A percentile compares a stretch with the other conserved stretches of the same genome.
Conservation (phyloP, 2,329 filamentous ascomycete species). For the Fusarium caatingaense region DNA sequence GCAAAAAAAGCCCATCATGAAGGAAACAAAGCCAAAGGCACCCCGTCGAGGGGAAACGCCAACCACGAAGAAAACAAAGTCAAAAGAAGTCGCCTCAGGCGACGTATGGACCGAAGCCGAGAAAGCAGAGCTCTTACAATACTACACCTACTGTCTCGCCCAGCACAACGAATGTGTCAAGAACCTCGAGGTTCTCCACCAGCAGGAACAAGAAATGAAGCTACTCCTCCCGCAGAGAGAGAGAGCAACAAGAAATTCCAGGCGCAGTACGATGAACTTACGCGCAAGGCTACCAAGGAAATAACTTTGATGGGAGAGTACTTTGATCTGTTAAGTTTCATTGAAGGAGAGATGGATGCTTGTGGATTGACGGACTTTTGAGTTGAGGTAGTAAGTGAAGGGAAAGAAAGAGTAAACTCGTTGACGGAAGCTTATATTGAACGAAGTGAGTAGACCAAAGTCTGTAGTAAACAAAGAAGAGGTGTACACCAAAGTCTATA, state of each 20-base stretch:
- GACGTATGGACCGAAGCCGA: background rate
- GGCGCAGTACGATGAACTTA: background rate
- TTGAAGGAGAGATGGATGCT: background rate
- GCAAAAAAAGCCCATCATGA: background rate
- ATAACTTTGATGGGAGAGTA: background rate
- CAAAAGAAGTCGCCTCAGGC: background rate
- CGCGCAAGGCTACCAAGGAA: rapidly evolving
- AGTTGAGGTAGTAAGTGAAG: background rate
- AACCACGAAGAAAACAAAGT: background rate
- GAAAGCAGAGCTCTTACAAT: background rate
- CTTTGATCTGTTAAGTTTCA: background rate
- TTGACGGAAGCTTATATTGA: no score
- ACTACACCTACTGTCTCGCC: background rate
- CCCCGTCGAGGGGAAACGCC: background rate
- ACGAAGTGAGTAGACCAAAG: rapidly evolving
- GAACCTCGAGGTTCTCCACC: background rate
- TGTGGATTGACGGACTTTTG: background rate
- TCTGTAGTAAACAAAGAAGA: no score
- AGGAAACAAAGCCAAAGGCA: background rate
- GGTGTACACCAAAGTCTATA: background rate
- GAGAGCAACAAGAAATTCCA: background rate
- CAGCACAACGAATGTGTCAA: background rate
- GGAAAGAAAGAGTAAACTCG: background rate
- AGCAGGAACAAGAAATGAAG: background rate
- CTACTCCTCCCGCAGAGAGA: rapidly evolving